Percentiles rank a stretch among this genome's conserved stretches.
phyloP scores from a whole-genome alignment of 169 alveolate species.

The Ichthyophthirius multifiliis region DNA sequence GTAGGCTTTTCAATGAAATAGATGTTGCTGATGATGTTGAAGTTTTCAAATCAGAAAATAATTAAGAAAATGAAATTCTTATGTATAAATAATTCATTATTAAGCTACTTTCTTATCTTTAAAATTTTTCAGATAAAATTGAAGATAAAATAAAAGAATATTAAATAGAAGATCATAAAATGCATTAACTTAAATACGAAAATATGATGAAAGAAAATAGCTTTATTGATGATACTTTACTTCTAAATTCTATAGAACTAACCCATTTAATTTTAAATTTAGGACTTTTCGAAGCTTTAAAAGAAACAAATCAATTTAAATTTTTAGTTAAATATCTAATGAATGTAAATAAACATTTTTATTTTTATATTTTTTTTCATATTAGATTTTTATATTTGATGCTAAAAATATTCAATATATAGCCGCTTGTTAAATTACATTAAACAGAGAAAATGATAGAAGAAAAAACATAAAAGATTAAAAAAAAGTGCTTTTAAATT shows the following conservation, averaged over 20 bases:
- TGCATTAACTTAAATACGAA: background rate
- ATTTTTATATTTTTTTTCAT: no score
- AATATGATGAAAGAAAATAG: background rate
- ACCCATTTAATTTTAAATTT: background rate
- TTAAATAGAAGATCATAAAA: background rate
- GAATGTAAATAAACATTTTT: background rate
- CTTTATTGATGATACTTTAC: background rate
- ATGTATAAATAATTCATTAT: background rate
- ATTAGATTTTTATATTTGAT: background rate
- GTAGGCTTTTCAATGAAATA: slow-evolving; percentile 14
- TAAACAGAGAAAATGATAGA: background rate
- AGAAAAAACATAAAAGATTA: slow-evolving; percentile 15
- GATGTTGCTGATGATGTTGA: background rate
- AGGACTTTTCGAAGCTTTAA: background rate
- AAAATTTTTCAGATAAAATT: background rate
- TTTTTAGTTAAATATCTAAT: background rate
- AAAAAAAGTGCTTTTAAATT: slow-evolving; percentile 6
- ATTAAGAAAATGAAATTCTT: slow-evolving; percentile 8
- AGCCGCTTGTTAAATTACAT: background rate
- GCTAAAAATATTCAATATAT: background rate
- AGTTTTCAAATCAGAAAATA: background rate
- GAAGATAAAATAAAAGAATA: background rate
- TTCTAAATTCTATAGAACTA: slow-evolving; percentile 1
- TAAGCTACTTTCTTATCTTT: background rate
- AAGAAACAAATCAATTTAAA: background rate